A percentile compares a stretch with the other conserved stretches of the same genome.
These are phyloP conservation scores for Moricandia arvensis DNA, from an alignment of 345 rosid genomes.

Conservation along the genomic window DNA sequence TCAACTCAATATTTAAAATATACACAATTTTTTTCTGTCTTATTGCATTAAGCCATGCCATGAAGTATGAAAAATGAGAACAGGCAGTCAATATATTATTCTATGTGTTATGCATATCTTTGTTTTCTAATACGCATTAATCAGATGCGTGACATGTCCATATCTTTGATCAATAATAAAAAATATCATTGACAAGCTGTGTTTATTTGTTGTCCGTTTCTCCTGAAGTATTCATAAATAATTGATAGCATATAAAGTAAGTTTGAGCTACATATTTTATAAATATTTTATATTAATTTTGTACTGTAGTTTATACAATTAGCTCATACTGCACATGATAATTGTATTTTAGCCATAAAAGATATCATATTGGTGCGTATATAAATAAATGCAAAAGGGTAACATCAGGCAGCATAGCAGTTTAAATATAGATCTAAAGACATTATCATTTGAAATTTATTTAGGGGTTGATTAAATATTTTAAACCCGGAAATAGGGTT, in stretches of 20 bases:
- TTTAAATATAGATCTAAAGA: background rate
- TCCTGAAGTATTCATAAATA: background rate
- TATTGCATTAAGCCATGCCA: constrained; percentile 29
- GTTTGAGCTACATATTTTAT: background rate
- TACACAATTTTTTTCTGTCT: constrained; percentile 9
- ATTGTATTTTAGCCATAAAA: background rate
- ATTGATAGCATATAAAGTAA: background rate
- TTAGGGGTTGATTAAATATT: background rate
- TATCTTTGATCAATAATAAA: constrained; percentile 12
- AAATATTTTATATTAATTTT: background rate
- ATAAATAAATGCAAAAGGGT: background rate
- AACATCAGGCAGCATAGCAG: background rate
- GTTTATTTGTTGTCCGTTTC: background rate
- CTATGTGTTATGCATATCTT: background rate
- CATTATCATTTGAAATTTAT: background rate
- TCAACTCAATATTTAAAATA: constrained; percentile 21
- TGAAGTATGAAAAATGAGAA: constrained; percentile 21
- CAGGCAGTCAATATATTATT: background rate
- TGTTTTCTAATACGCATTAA: background rate
- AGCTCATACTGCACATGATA: constrained; percentile 3
- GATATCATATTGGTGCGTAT: background rate
- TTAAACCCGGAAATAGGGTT: background rate
- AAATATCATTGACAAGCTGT: constrained; percentile 16
- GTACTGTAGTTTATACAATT: background rate
- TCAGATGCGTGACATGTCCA: background rate